Base-by-base conservation (phyloP, 495 filamentous ascomycete genomes). In the Penicillium lagena region DNA sequence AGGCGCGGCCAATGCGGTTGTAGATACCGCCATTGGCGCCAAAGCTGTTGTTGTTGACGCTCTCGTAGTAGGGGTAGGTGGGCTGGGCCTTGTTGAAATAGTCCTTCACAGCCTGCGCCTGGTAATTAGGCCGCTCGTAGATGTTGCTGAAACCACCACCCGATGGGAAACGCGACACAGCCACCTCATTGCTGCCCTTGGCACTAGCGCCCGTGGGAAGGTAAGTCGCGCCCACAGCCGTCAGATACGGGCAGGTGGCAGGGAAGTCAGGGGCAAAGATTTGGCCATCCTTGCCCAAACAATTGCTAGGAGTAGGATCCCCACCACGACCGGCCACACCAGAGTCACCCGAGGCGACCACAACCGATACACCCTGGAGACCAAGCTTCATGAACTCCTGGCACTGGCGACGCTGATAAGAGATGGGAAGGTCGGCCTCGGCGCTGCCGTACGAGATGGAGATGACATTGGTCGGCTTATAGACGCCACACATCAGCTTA, bases 71-170 rank as follows among this genome's bases (percentile, higher is more conserved):
- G 1, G 61, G 55, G 51, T 78, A 78, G 1, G 51, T 54, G 1
- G 68, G 71, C 5, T 75, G 65, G 17, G 77, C 63, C 37, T 64
- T 66, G 9, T 46, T 45, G 38, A 84, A 65, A 60, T 73, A 84
- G 38, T 55, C 50, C 0, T 59, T 53, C 4, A 89, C 76, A 1
- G 73, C 73, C 1, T 53, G 28, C 9, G 67, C 35, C 55, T 89
- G 84, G 53, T 80, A 89, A 7, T 47, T 40, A 0, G 84, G 81
- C 9, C 71, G 59, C 14, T 65, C 54, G 62, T 81, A 89, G 56
- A 85, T 67, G 54, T 87, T 86, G 49, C 75, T 81, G 63, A 87
- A 87, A 10, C 82, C 83, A 31, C 83, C 81, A 15, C 82, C 81
- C 7, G 75, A 80, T 15, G 63, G 61, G 62, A 78, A 72, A 43